A percentile compares a stretch with the other conserved stretches of the same genome.
These are phyloP conservation scores for Botrytis aclada DNA, from an alignment of 2,329 filamentous ascomycete genomes.

Conservation along the genomic window DNA sequence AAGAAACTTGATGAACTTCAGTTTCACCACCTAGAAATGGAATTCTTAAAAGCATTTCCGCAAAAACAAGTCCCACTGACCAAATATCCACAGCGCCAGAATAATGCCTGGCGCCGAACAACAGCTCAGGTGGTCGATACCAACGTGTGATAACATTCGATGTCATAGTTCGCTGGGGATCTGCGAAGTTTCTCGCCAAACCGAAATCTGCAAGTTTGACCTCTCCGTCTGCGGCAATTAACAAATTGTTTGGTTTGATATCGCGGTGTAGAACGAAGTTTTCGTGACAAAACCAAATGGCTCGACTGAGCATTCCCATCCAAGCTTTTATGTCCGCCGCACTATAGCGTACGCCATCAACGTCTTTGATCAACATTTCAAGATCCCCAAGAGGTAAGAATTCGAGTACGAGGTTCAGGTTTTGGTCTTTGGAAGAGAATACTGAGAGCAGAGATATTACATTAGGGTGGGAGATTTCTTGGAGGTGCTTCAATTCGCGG, in stretches of 20 bases:
- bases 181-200: constrained; percentile 83
- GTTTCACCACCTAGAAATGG: constrained; percentile 82
- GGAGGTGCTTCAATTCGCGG: constrained; percentile 91
- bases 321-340: constrained; percentile 92
- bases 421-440: constrained; percentile 94
- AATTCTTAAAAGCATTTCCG: constrained; percentile 78
- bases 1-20: constrained; percentile 80
- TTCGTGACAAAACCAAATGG: constrained; percentile 94
- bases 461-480: constrained; percentile 91
- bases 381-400: constrained; percentile 91
- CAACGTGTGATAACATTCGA: constrained; percentile 93
- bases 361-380: constrained; percentile 89
- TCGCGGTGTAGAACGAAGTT: constrained; percentile 93
- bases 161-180: constrained; percentile 87
- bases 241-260: constrained; percentile 97
- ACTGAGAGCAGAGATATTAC: constrained; percentile 91
- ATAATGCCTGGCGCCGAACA: constrained; percentile 88
- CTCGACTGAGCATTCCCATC: constrained; percentile 96
- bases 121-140: constrained; percentile 92
- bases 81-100: constrained; percentile 89
- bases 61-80: constrained; percentile 90
- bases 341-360: constrained; percentile 72
- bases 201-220: constrained; percentile 98
- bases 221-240: constrained; percentile 89
- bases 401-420: constrained; percentile 92